Conservation (phyloP, 257 asterid species). For the Solanum piurae region DNA sequence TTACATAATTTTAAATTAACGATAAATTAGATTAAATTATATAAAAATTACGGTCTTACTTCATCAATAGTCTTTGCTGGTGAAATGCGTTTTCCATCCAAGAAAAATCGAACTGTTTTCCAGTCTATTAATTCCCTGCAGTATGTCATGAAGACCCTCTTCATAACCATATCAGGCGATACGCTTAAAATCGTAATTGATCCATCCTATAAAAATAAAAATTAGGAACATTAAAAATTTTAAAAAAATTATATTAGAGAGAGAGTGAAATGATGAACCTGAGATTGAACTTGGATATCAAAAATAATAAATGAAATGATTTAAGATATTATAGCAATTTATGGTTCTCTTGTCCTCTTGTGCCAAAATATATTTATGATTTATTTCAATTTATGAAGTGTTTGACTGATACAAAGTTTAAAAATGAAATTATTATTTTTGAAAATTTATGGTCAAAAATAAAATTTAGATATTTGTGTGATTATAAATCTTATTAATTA, state of each 20-base stretch:
- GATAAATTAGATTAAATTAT: background rate
- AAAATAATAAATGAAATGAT: too few species aligned
- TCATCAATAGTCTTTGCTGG: background rate
- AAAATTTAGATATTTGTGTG: too few species aligned
- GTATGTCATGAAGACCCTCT: background rate
- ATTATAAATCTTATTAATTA: too few species aligned
- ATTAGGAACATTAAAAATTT: background rate
- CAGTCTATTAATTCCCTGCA: background rate
- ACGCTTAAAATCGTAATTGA: accelerated
- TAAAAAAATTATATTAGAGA: background rate
- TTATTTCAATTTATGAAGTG: too few species aligned
- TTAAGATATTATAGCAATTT: too few species aligned
- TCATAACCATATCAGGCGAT: accelerated
- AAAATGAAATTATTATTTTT: too few species aligned
- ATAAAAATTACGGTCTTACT: background rate
- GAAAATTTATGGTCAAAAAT: too few species aligned
- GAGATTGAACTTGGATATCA: background rate
- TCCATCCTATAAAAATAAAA: background rate
- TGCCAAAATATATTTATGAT: too few species aligned
- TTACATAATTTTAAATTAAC: background rate
- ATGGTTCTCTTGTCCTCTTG: too few species aligned
- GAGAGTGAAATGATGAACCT: background rate
- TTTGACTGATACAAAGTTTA: too few species aligned
- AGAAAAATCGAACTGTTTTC: background rate
- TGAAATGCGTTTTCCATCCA: too few species aligned